A percentile compares a stretch with the other conserved stretches of the same genome.
Evolutionary conservation across 768 basidiomycete genomes (phyloP).

Genomic region (Leccinum variicolor): DNA sequence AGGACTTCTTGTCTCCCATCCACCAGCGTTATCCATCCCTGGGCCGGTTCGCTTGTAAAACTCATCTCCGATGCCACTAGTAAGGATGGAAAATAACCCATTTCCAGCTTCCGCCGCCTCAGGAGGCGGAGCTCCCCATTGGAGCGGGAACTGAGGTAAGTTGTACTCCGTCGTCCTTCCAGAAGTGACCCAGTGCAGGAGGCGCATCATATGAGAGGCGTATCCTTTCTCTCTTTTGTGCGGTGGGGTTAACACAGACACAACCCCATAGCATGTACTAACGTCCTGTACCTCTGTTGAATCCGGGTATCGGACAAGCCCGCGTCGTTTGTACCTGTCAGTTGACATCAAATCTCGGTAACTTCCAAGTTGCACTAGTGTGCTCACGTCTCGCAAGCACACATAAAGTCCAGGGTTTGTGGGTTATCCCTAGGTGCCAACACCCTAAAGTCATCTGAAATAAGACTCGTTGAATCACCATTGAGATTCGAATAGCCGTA

Average conservation of each 20-base stretch:
- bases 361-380: neutral
- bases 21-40: conserved; percentile 24
- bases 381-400: conserved; percentile 60
- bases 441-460: conserved; percentile 41
- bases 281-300: conserved; percentile 29
- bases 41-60: conserved; percentile 47
- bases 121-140: conserved; percentile 44
- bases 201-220: conserved; percentile 60
- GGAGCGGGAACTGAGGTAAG: conserved; percentile 36
- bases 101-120: conserved; percentile 34
- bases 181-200: conserved; percentile 56
- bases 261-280: conserved; percentile 50
- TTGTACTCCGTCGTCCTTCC: conserved; percentile 22
- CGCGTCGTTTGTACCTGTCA: conserved; percentile 36
- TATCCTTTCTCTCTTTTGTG: conserved; percentile 52
- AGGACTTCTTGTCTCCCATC: conserved; percentile 43
- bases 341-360: neutral
- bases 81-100: conserved; percentile 47
- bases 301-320: conserved; percentile 27
- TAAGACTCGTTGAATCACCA: neutral
- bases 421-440: conserved; percentile 52
- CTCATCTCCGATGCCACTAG: conserved; percentile 47
- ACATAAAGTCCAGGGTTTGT: conserved; percentile 50
- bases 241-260: conserved; percentile 54
- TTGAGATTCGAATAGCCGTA: conserved; percentile 17